Base-by-base conservation (phyloP, 2,329 filamentous ascomycete species). In the Aspergillus thermomutatus region DNA sequence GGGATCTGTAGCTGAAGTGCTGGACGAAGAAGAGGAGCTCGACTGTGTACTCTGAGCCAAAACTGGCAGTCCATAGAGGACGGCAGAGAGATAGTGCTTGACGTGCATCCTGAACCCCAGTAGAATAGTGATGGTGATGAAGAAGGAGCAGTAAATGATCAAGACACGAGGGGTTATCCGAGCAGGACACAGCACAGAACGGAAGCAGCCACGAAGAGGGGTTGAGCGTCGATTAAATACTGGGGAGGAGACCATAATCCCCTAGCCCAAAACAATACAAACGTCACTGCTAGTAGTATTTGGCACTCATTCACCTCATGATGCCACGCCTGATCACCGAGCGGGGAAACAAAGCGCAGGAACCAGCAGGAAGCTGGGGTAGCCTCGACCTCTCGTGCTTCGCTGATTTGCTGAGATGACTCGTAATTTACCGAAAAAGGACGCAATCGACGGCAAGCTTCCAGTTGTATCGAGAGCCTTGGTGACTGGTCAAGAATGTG, bases 91-190 rank as follows among this genome's bases (percentile, higher is more conserved):
- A 56, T 69, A 72, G 11, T 65, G 64, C 47, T 68, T 70, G 60
- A 75, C 49, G 62, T 74, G 70, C 73, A 75, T 75, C 54, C 61
- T 71, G 68, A 68, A 50, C 26, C 66, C 64, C 41, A 75, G 55
- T 17, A 69, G 57, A 40, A 55, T 54, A 46, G 65, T 66, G 56
- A 69, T 54, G 26, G 62, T 55, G 27, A 75, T 58, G 55, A 69
- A 72, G 25, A 75, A 50, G 49, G 68, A 56, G 54, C 60, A 66
- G 56, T 68, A 73, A 27, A 70, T 25, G 49, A 64, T 46, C 17
- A 72, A 57, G 27, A 72, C 45, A 57, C 69, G 66, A 56, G 58
- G 55, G 27, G 69, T 64, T 57, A 73, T 54, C 21, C 69, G 69
- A 34, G 65, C 57, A 59, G 66, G 67, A 52, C 63, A 68, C 50